phyloP scores from a whole-genome alignment of 129 eudicot genomes.

The Centaurea solstitialis region DNA sequence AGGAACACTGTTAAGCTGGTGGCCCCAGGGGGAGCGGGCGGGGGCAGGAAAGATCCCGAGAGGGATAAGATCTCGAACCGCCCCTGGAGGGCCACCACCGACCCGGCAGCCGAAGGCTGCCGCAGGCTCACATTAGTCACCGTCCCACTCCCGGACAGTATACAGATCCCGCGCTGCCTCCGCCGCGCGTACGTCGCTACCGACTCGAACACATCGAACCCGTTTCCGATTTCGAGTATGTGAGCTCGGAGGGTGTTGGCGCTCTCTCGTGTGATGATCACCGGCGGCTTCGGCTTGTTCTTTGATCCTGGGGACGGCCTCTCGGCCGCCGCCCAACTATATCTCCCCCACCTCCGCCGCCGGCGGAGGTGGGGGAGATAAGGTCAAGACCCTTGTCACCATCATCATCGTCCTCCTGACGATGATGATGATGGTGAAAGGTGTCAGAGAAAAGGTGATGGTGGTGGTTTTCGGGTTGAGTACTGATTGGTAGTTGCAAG shows the following conservation, averaged over 20 bases:
- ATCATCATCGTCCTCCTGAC: constrained; percentile 8
- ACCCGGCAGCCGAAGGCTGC: constrained; percentile 33
- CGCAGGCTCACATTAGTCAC: constrained; percentile 34
- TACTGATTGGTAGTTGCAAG: constrained; percentile 26
- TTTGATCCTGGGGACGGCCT: constrained; percentile 41
- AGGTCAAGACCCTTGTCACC: constrained; percentile 14
- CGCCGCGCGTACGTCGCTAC: constrained; percentile 34
- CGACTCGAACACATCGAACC: constrained; percentile 29
- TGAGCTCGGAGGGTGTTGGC: constrained; percentile 42
- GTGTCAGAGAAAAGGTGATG: constrained; percentile 21
- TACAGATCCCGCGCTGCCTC: constrained; percentile 42
- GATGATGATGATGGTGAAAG: constrained; percentile 17
- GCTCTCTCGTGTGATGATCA: constrained; percentile 36
- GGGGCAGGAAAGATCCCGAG: constrained; percentile 40
- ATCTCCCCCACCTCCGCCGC: constrained; percentile 5
- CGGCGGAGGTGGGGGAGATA: constrained; percentile 11
- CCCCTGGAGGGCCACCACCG: constrained; percentile 33
- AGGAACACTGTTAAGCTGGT: constrained; percentile 36
- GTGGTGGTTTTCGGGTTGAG: constrained; percentile 10
- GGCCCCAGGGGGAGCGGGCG: constrained; percentile 42
- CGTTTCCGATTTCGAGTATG: constrained; percentile 27
- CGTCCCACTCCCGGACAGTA: constrained; percentile 31
- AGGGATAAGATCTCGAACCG: constrained; percentile 40
- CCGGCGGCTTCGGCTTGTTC: constrained; percentile 40
- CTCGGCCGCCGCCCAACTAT: constrained; percentile 26